These are phyloP conservation scores for Ophiostoma pallidulum DNA, from an alignment of 2,329 filamentous ascomycete species.

Conservation along the genomic window DNA sequence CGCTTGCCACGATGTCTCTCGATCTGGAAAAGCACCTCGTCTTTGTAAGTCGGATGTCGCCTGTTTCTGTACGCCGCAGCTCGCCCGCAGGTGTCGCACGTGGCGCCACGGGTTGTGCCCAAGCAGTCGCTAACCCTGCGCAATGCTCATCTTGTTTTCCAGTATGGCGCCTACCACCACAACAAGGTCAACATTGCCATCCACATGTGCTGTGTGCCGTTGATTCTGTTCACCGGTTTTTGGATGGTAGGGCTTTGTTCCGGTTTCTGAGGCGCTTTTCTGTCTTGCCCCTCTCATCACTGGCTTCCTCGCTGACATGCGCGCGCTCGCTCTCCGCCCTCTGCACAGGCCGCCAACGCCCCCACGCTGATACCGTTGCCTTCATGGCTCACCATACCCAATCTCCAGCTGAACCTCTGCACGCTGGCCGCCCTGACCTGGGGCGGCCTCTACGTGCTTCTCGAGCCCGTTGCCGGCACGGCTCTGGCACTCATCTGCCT, in stretches of 20 bases:
- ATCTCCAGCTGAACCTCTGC: conserved; percentile 56
- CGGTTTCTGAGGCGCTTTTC: too few relatives aligned
- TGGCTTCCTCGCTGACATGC: not conserved
- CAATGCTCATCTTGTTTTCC: not conserved
- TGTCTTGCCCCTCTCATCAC: too few relatives aligned
- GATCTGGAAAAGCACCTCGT: conserved; percentile 74
- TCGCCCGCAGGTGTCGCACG: not conserved
- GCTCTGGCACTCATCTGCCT: conserved; percentile 68
- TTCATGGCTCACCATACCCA: conserved; percentile 55
- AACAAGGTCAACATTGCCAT: conserved; percentile 68
- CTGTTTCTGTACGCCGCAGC: not conserved
- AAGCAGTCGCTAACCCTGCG: not conserved
- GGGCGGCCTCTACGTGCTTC: conserved; percentile 72
- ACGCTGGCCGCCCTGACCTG: conserved; percentile 60
- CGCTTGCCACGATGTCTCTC: conserved; percentile 45
- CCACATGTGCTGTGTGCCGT: conserved; percentile 69
- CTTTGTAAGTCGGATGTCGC: conserved; percentile 51
- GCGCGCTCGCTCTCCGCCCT: too few relatives aligned
- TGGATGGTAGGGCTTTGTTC: conserved; percentile 48
- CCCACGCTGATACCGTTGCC: conserved; percentile 56
- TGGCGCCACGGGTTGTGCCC: too few relatives aligned
- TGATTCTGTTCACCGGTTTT: conserved; percentile 63
- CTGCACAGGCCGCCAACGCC: conserved; percentile 48
- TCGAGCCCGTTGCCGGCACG: conserved; percentile 86
- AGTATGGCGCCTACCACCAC: conserved; percentile 82